Base-by-base conservation (phyloP, 108 stramenopile species). In the Tribonema minus region DNA sequence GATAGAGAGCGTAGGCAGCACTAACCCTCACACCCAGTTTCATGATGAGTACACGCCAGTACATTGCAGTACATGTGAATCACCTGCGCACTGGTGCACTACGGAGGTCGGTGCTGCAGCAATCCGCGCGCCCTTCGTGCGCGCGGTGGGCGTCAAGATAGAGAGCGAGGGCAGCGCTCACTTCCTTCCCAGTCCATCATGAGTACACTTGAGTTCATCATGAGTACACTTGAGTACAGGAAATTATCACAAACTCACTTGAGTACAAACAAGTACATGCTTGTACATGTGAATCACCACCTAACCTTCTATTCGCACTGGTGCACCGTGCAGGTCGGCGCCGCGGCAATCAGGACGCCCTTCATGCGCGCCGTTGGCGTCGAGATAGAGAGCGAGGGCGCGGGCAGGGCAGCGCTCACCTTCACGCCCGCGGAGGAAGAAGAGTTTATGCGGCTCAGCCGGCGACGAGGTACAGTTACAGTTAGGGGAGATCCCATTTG, bases 401-500 rank as follows among this genome's bases (percentile, higher is more conserved):
- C 91, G 26, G 94, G 93, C 26, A 86, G 92, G n/a, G 68, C 84
- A 4, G 33, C 75, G 67, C 33, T 59, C 1, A 75, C 76, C 35
- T 97, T 97, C 84, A 93, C 94, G 1, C 94, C 95, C 0, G 87
- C 88, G 26, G 96, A 99, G 85, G 98, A 97, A 81, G 96, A 96
- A 76, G 92, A 94, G 2, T 96, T 97, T 80, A n/a, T n/a, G n/a
- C n/a, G n/a, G n/a, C n/a, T n/a, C n/a, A n/a, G n/a, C n/a, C n/a
- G n/a, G n/a, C n/a, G n/a, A n/a, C n/a, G n/a, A n/a, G n/a, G n/a
- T n/a, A n/a, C n/a, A n/a, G n/a, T n/a, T n/a, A n/a, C n/a, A n/a
- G n/a, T n/a, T n/a, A n/a, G n/a, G n/a, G n/a, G n/a, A n/a, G n/a
- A n/a, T n/a, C n/a, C n/a, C n/a, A n/a, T n/a, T n/a, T n/a, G n/a